Conservation (phyloP, 1,284 basidiomycete species). For the Tetrapyrgos nigripes region DNA sequence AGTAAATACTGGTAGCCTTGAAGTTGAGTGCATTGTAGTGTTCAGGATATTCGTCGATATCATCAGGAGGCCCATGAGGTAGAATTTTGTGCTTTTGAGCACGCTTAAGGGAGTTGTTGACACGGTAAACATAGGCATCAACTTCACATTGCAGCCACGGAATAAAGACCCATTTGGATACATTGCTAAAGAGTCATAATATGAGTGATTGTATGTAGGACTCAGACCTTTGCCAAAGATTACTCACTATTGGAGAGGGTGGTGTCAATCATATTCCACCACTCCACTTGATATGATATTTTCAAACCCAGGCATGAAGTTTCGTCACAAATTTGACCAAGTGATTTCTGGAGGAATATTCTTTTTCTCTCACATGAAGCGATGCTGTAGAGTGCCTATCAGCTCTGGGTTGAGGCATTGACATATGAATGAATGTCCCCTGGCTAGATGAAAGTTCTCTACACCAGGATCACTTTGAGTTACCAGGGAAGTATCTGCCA, state of each 20-base stretch:
- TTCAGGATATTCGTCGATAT: constrained; percentile 22
- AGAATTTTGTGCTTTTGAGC: too few relatives aligned
- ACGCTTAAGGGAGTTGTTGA: too few relatives aligned
- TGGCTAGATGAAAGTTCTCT: constrained; percentile 33
- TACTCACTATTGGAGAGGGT: too few relatives aligned
- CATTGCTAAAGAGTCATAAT: too few relatives aligned
- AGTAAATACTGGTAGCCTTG: background rate
- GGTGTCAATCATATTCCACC: too few relatives aligned
- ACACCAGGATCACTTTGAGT: too few relatives aligned
- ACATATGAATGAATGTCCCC: constrained; percentile 28
- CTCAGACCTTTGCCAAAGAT: too few relatives aligned
- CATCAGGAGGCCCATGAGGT: constrained; percentile 23
- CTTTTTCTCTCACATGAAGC: constrained; percentile 24
- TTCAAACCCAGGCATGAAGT: constrained; percentile 28
- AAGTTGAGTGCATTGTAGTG: constrained; percentile 21
- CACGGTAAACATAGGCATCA: too few relatives aligned
- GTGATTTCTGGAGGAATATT: constrained; percentile 29
- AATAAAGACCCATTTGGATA: constrained; percentile 31
- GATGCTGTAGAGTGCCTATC: constrained; percentile 25
- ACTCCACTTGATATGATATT: constrained; percentile 12
- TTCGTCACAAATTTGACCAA: constrained; percentile 20
- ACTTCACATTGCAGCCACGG: constrained; percentile 33
- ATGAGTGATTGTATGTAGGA: too few relatives aligned
- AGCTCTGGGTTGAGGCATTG: constrained; percentile 26
- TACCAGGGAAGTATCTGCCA: too few relatives aligned